These are phyloP conservation scores for Nitzschia sp. DNA, from an alignment of 108 stramenopile genomes.

Conservation along the genomic window DNA sequence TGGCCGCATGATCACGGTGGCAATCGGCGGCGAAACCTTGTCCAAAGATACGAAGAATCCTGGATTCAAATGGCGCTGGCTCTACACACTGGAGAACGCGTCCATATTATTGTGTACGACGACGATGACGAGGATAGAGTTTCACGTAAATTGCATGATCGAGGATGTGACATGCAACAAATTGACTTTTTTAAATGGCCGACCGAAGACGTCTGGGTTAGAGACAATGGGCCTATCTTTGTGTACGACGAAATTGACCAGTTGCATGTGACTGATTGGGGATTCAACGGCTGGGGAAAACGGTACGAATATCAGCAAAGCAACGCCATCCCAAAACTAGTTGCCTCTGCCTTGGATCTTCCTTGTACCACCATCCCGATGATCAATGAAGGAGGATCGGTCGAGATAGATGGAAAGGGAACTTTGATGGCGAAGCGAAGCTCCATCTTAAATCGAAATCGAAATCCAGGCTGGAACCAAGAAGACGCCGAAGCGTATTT, in stretches of 20 bases:
- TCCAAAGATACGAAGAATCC: slow-evolving; percentile 34
- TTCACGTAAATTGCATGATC: not conserved
- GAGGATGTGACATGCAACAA: slow-evolving; percentile 22
- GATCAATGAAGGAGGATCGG: slow-evolving; percentile 49
- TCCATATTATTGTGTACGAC: slow-evolving; percentile 45
- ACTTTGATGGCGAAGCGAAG: slow-evolving; percentile 50
- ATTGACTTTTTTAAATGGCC: slow-evolving; percentile 26
- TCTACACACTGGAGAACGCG: slow-evolving; percentile 38
- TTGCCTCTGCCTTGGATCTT: slow-evolving; percentile 13
- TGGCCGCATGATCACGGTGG: slow-evolving; percentile 46
- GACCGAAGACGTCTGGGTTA: slow-evolving; percentile 54
- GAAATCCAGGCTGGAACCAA: slow-evolving; percentile 44
- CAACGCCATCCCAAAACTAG: slow-evolving; percentile 22
- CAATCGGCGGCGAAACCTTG: slow-evolving; percentile 16
- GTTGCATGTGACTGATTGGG: slow-evolving; percentile 30
- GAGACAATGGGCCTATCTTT: slow-evolving; percentile 61
- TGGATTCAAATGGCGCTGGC: slow-evolving; percentile 44
- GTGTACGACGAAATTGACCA: slow-evolving; percentile 18
- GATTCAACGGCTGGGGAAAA: slow-evolving; percentile 50
- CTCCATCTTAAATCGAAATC: slow-evolving; percentile 44
- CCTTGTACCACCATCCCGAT: slow-evolving; percentile 27
- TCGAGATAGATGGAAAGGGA: slow-evolving; percentile 49
- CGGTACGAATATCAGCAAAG: not conserved
- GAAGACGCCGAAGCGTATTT: slow-evolving; percentile 42
- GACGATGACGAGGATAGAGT: slow-evolving; percentile 18